A percentile compares a stretch with the other conserved stretches of the same genome.
Evolutionary conservation across 352 stramenopile species (phyloP).

Genomic region (Phytophthora nicotianae): DNA sequence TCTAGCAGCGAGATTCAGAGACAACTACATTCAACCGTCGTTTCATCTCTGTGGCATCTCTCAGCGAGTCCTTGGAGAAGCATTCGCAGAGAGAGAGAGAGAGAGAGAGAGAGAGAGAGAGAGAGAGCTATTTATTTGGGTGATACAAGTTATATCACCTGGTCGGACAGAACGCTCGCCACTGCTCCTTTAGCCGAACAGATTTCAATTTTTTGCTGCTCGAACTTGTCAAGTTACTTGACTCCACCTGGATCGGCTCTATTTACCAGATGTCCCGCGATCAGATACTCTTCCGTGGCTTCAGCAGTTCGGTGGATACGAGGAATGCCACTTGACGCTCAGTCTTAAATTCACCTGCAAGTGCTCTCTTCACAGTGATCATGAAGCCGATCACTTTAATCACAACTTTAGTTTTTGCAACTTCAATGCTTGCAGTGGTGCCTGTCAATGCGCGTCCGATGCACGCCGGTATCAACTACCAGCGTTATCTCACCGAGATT

Average conservation of each 20-base stretch:
- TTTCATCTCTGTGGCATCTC: too few species aligned
- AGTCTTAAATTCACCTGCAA: constrained; percentile 34
- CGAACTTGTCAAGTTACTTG: constrained; percentile 10
- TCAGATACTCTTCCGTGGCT: constrained; percentile 22
- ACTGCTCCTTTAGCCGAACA: constrained; percentile 20
- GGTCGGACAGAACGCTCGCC: constrained; percentile 21
- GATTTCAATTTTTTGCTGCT: constrained; percentile 37
- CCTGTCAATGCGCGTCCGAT: constrained; percentile 21
- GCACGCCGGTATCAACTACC: constrained; percentile 43
- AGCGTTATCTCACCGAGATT: constrained; percentile 42
- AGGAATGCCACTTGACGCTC: constrained; percentile 4
- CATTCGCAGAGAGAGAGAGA: too few species aligned
- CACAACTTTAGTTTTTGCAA: constrained; percentile 13
- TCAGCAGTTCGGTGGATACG: constrained; percentile 16
- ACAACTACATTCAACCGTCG: neutral
- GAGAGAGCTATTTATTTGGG: too few species aligned
- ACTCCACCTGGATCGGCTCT: constrained; percentile 19
- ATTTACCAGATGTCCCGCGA: constrained; percentile 7
- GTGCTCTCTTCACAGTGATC: constrained; percentile 6
- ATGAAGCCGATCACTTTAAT: constrained; percentile 26
- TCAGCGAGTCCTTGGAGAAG: neutral
- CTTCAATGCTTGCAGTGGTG: constrained; percentile 16
- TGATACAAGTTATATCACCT: too few species aligned
- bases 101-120: too few species aligned
- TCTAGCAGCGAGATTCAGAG: neutral